Base-by-base conservation (phyloP, 306 rosid genomes). In the Vigna hirtella region DNA sequence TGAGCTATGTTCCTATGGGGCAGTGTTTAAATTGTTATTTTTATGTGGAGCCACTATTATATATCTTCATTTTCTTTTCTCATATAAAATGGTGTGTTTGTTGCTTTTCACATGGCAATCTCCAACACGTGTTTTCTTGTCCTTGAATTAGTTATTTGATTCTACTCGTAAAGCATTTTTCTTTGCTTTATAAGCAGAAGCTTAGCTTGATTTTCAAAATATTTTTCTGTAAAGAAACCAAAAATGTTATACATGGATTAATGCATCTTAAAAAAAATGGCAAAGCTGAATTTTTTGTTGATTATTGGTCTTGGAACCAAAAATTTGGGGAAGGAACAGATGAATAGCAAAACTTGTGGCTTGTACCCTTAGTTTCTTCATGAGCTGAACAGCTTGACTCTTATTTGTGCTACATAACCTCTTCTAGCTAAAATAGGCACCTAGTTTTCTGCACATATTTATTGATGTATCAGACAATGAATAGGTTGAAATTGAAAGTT, bases 1-100 rank as follows among this genome's bases (percentile, higher is more conserved):
- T 95, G 81, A 86, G 94, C 66, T 83, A 49, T 73, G 59, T 72
- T 47, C 40, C 74, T 72, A 36, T 47, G 15, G 36, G 50, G 72
- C 17, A 48, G 75, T 71, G 40, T 77, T 42, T 76, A 38, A 14
- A 72, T 32, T 62, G 48, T 82, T 74, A 28, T 42, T 80, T 77
- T 51, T 66, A 78, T 83, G 73, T 75, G 78, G 78, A 65, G 20
- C 62, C 34, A 43, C 67, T 72, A 34, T 63, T 4, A 55, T 18
- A 53, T 24, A 30, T 65, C 6, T 7, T 76, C 51, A 40, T 38
- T 66, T 57, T 58, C 58, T 57, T 50, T 11, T 47, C 72, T 13
- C 49, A 48, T 53, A 32, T 45, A 32, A 5, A 77, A 66, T 34
- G 48, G 59, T 57, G 50, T 66, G 18, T 80, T 26, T 69, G 38